Conservation (phyloP, 2,329 filamentous ascomycete genomes). For the Sporothrix brasiliensis region DNA sequence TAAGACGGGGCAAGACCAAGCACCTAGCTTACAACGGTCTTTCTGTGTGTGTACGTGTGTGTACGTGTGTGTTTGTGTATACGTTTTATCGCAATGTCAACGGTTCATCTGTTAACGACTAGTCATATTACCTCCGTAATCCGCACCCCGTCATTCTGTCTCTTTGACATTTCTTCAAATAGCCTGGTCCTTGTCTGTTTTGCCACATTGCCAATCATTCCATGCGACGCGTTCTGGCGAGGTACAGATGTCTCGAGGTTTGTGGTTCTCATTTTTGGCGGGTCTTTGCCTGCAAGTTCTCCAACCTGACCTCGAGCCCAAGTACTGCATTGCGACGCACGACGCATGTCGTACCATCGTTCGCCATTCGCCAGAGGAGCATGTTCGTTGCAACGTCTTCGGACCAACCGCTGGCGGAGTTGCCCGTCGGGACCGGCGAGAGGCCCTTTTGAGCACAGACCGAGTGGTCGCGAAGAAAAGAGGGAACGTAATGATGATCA, state of each 20-base stretch:
- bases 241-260: background rate
- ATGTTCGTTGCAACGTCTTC: background rate
- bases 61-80: too few relatives aligned
- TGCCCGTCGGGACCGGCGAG: conserved; percentile 23
- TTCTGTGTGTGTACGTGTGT: too few relatives aligned
- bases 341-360: background rate
- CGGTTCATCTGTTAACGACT: too few relatives aligned
- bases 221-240: background rate
- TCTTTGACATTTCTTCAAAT: conserved; percentile 18
- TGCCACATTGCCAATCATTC: conserved; percentile 7
- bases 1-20: background rate
- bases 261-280: background rate
- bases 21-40: background rate
- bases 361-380: background rate
- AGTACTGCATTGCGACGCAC: background rate
- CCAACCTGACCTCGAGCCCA: background rate
- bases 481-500: background rate
- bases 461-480: background rate
- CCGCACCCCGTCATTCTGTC: background rate
- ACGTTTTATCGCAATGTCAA: too few relatives aligned
- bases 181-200: conserved; percentile 20
- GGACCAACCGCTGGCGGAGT: conserved; percentile 2
- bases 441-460: background rate
- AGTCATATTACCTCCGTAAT: too few relatives aligned
- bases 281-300: background rate